Base-by-base conservation (phyloP, 2,329 filamentous ascomycete species). In the Dactylellina cionopaga region DNA sequence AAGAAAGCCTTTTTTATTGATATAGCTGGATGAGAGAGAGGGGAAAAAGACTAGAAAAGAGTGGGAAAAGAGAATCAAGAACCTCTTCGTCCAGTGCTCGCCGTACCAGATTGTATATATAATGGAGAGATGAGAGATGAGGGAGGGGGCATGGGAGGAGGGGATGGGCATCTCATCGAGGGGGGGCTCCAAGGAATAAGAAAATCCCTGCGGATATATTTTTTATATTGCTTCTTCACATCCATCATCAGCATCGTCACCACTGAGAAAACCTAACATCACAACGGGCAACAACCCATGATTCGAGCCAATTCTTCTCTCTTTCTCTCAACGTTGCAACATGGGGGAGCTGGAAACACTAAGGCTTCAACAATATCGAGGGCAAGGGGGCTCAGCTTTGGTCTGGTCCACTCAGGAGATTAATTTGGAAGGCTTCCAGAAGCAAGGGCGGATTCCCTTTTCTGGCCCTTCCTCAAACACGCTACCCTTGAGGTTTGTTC, bases 401-500 rank as follows among this genome's bases (percentile, higher is more conserved):
- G 39, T n/a, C 37, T 19, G 19, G 1, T 37, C 37, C 51, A 46
- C 44, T 59, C 51, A 60, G 59, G 59, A 72, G 59, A 72, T 72
- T 72, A 72, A 72, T 72, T 60, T 64, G 68, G 68, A 72, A 72
- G 62, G 59, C 68, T 72, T 72, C 68, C 59, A 65, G 68, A 72
- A 72, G 68, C 68, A 72, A 72, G 68, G 68, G 68, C 68, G 37
- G 52, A 60, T 72, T 65, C 68, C 68, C 59, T 72, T 35, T 65
- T 60, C 47, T 54, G 52, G 59, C 19, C 52, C 29, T 41, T 54
- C n/a, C 68, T 64, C 49, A 72, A 72, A 59, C 59, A 41, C 68
- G 59, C 59, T 71, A 22, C 39, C 51, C 22, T 58, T 41, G 19
- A 27, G 35, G 33, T 46, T 35, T 17, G 33, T 59, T 56, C 51